Evolutionary conservation across 176 grass and related monocot species (phyloP).

Genomic region (Carex pumila): DNA sequence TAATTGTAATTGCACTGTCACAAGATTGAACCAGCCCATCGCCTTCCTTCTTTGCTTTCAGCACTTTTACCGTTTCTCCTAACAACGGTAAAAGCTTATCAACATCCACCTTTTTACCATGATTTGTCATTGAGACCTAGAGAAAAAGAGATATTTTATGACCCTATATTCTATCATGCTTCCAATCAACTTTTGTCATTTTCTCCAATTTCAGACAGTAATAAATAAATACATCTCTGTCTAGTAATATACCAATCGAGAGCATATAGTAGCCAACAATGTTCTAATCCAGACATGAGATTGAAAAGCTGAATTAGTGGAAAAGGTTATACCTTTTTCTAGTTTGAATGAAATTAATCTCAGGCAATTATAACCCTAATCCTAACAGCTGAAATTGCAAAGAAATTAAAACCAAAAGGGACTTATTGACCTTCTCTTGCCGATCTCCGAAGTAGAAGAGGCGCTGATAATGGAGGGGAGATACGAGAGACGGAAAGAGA

Average conservation of each 20-base stretch:
- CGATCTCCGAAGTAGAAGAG: too few species aligned
- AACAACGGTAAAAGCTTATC: slow-evolving; percentile 30
- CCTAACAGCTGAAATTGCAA: not conserved
- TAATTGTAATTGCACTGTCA: slow-evolving; percentile 32
- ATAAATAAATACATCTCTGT: not conserved
- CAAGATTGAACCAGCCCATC: slow-evolving; percentile 27
- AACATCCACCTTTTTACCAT: slow-evolving; percentile 28
- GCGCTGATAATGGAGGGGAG: too few species aligned
- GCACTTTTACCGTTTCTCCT: slow-evolving; percentile 38
- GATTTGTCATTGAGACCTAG: slow-evolving; percentile 9
- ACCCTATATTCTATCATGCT: not conserved
- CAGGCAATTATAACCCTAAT: not conserved
- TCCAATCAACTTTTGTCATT: not conserved
- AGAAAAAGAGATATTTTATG: not conserved
- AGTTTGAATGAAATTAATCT: too few species aligned
- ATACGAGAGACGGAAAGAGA: too few species aligned
- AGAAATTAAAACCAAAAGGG: not conserved
- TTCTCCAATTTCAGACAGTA: not conserved
- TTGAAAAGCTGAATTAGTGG: too few species aligned
- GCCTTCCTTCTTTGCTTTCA: slow-evolving; percentile 26
- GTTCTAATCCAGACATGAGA: too few species aligned
- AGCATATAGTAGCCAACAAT: not conserved
- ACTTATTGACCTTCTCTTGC: too few species aligned
- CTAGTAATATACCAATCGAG: not conserved
- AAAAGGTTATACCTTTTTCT: too few species aligned